Evolutionary conservation across 306 rosid genomes (phyloP), one percentile per base, ranked within the genome.

Genomic region (Notholithocarpus densiflorus): DNA sequence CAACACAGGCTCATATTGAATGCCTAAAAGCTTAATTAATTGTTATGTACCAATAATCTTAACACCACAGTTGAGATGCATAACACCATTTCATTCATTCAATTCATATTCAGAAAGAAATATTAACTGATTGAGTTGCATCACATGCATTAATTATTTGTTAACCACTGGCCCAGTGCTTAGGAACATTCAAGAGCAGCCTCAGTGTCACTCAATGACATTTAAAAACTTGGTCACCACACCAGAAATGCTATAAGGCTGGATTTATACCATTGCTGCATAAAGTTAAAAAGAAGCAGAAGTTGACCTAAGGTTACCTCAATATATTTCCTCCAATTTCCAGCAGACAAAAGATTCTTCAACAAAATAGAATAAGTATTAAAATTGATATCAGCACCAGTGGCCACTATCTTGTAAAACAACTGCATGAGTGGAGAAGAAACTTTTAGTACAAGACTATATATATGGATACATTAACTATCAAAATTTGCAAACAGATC

Each of bases 311-410:
- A 45, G 8, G 15, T 74, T 84, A 89, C 98, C 98, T 94, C 97
- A 76, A 94, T 86, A 86, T 93, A 92, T 79, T 94, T 94, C 80
- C 98, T 94, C 98, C 98, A 94, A 76, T 90, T 92, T 76, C 98
- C 95, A 20, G 91, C 80, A 24, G 86, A 86, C 85, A 94, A 80
- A 66, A 94, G 97, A 84, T 88, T 94, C 88, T 94, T 91, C 89
- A 94, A 83, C 84, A 94, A 79, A 77, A 92, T 82, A 83, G 97
- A 89, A 71, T 91, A 94, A 76, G 97, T 94, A 72, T 60, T 87
- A 55, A 85, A 77, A 85, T 86, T 87, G 78, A 92, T 69, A 65
- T 87, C 88, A 80, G 91, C 89, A 56, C 93, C 93, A 3, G 90
- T 83, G 37, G 92, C 91, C 75, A 91, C 82, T 78, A 91, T 81